Percentiles rank a stretch among this genome's conserved stretches.
phyloP scores from a whole-genome alignment of 2,329 filamentous ascomycete species.

The Leptosphaerulina australis region DNA sequence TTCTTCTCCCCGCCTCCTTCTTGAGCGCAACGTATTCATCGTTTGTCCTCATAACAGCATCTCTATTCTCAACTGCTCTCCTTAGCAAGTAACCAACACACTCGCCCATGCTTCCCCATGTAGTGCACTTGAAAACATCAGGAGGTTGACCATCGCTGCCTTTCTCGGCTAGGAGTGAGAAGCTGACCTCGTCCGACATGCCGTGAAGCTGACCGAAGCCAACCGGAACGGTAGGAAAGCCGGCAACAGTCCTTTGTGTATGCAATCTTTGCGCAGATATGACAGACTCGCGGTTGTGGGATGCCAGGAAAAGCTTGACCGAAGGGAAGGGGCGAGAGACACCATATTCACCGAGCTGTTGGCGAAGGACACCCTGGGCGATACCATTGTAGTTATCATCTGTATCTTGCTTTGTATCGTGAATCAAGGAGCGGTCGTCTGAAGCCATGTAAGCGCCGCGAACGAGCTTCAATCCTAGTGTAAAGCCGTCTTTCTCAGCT shows the following conservation, averaged over 20 bases:
- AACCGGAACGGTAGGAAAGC: constrained; percentile 57
- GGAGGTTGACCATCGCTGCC: constrained; percentile 45
- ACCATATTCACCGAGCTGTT: constrained; percentile 35
- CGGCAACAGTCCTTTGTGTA: constrained; percentile 40
- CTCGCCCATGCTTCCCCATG: constrained; percentile 67
- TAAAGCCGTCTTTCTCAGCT: constrained; percentile 57
- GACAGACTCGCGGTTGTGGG: constrained; percentile 80
- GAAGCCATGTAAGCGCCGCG: constrained; percentile 62
- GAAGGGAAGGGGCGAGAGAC: constrained; percentile 44
- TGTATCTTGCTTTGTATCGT: constrained; percentile 61
- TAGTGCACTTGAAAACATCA: constrained; percentile 62
- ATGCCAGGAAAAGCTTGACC: constrained; percentile 72
- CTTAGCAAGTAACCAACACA: constrained; percentile 76
- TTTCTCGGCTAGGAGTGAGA: constrained; percentile 44
- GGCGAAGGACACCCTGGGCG: constrained; percentile 60
- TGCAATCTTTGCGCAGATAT: constrained; percentile 58
- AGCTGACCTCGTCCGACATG: constrained; percentile 92
- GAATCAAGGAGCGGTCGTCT: constrained; percentile 58
- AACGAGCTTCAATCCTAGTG: constrained; percentile 63
- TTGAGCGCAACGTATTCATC: constrained; percentile 40
- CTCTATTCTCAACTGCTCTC: constrained; percentile 64
- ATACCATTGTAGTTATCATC: constrained; percentile 70
- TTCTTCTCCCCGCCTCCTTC: constrained; percentile 32
- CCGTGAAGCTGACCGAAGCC: constrained; percentile 83
- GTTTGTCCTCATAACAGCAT: constrained; percentile 59